Evolutionary conservation across 2,329 filamentous ascomycete genomes (phyloP).

Genomic region (Apiospora malaysiana): DNA sequence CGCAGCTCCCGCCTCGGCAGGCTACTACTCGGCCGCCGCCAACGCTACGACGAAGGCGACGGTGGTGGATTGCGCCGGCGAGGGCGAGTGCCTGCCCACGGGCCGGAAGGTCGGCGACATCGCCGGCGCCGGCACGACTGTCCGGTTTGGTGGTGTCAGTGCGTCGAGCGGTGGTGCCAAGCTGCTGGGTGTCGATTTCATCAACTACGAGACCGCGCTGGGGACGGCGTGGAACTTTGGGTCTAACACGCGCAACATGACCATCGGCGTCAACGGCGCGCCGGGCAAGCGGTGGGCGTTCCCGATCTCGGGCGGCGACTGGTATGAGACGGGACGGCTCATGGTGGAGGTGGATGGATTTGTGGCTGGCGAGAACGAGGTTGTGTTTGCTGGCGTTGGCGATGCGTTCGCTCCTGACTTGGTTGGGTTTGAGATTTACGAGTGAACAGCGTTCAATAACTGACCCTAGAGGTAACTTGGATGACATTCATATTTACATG

Average conservation of each 20-base stretch:
- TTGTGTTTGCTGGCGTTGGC: slow-evolving; percentile 41
- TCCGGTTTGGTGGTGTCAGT: slow-evolving; percentile 43
- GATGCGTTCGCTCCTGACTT: slow-evolving; percentile 47
- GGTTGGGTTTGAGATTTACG: slow-evolving; percentile 48
- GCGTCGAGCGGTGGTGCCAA: slow-evolving; percentile 41
- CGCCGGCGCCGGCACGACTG: slow-evolving; percentile 36
- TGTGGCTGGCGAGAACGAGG: slow-evolving; percentile 45
- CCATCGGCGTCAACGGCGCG: slow-evolving; percentile 52
- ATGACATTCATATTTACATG: no score
- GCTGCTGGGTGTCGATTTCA: slow-evolving; percentile 54
- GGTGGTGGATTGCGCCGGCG: slow-evolving; percentile 41
- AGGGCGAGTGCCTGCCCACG: slow-evolving; percentile 48
- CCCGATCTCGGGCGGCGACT: slow-evolving; percentile 55
- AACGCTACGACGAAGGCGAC: slow-evolving; percentile 42
- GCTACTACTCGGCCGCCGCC: slow-evolving; percentile 48
- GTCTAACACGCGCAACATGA: slow-evolving; percentile 56
- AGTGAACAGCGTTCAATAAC: slow-evolving; percentile 25
- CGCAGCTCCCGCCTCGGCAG: slow-evolving; percentile 30
- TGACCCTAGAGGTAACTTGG: no score
- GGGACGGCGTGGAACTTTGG: slow-evolving; percentile 49
- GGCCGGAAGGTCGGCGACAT: slow-evolving; percentile 50
- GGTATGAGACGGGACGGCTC: slow-evolving; percentile 55
- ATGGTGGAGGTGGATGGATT: slow-evolving; percentile 53
- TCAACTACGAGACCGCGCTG: slow-evolving; percentile 58
- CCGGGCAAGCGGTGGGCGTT: slow-evolving; percentile 53